Evolutionary conservation across 1,284 basidiomycete genomes (phyloP), one percentile per base, ranked within the genome.

Genomic region (Irpex sp.): DNA sequence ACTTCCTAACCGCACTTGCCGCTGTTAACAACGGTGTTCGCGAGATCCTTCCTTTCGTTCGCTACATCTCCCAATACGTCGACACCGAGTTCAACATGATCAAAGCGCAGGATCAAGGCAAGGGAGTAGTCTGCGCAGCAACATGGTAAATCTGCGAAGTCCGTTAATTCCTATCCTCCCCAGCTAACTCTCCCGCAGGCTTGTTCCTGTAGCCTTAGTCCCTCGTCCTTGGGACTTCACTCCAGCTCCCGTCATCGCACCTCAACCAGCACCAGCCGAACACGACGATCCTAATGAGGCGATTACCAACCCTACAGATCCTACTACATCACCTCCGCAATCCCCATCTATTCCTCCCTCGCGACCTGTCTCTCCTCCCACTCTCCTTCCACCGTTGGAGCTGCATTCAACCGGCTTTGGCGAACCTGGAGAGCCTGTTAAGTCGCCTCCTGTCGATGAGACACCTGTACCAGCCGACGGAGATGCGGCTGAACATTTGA

Each of bases 91-190:
- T 86, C 79, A 77, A 75, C 61, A 65, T 80, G 57, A 90, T 94
- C 72, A 81, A 85, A 72, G 76, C 70, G 34, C 83, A 88, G 68
- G 82, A 94, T 69, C 69, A 80, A 58, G 91, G 92, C 0, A 75
- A 84, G 70, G 92, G 92, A 34, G 91, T 93, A 19, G 86, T 94
- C 40, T 93, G 92, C 72, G 89, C 89, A 57, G 88, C 92, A 21
- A 94, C 92, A 15, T 93, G 92, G 89, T 88, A 69, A 57, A 80
- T 75, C 4, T 9, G 63, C 7, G 26, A 26, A 26, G 26, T 26
- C 26, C 2, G 26, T 26, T 26, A 26, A 26, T 26, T 26, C 21
- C 21, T 26, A 26, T 26, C 2, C 2, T 26, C 26, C 26, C 26
- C 26, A 26, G 26, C 59, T 64, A 59, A 54, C 13, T 56, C 31